Evolutionary conservation across 2,329 filamentous ascomycete genomes (phyloP).

Genomic region (Phyllosticta citribraziliensis): DNA sequence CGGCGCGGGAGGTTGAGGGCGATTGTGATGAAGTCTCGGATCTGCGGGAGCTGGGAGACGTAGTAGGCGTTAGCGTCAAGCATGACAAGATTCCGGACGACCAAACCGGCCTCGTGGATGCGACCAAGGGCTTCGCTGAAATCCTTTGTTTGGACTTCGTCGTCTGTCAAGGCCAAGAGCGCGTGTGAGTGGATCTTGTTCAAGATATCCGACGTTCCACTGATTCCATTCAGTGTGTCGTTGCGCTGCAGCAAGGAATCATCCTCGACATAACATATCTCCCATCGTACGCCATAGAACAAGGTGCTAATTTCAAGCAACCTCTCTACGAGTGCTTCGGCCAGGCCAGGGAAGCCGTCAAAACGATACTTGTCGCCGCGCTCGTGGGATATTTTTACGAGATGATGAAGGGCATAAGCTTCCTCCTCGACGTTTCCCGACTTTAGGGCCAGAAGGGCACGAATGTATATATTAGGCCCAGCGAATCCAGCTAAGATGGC

Average conservation of each 20-base stretch:
- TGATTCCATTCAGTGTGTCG: constrained; percentile 53
- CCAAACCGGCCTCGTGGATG: constrained; percentile 76
- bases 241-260: constrained; percentile 37
- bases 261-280: constrained; percentile 56
- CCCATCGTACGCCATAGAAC: constrained; percentile 77
- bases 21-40: constrained; percentile 77
- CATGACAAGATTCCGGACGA: constrained; percentile 93
- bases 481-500: constrained; percentile 46
- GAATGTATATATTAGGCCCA: constrained; percentile 83
- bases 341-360: constrained; percentile 78
- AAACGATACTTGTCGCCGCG: constrained; percentile 94
- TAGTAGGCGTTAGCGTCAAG: constrained; percentile 79
- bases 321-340: constrained; percentile 80
- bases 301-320: constrained; percentile 66
- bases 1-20: constrained; percentile 66
- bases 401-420: constrained; percentile 83
- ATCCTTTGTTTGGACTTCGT: constrained; percentile 59
- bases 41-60: constrained; percentile 61
- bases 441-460: constrained; percentile 73
- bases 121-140: constrained; percentile 63
- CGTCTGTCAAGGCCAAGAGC: constrained; percentile 51
- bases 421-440: constrained; percentile 74
- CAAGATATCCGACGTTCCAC: constrained; percentile 61
- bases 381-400: constrained; percentile 93
- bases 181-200: constrained; percentile 58